Conservation (phyloP, 2,329 filamentous ascomycete species). For the Pestalotiopsis sp. region DNA sequence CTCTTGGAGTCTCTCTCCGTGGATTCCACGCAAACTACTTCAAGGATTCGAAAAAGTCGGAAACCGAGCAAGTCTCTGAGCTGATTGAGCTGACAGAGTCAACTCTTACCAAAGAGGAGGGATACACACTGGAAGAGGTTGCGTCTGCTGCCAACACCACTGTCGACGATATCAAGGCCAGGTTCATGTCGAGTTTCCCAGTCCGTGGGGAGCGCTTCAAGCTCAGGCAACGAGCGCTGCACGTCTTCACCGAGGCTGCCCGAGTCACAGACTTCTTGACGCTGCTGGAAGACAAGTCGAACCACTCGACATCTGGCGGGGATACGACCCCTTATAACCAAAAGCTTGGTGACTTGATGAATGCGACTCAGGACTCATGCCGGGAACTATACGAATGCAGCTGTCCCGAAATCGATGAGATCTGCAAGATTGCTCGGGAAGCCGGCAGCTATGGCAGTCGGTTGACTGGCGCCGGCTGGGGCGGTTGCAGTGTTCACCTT, state of each 20-base stretch:
- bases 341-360: slow-evolving; percentile 79
- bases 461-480: slow-evolving; percentile 93
- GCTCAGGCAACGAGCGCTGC: slow-evolving; percentile 81
- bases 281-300: slow-evolving; percentile 61
- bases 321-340: slow-evolving; percentile 62
- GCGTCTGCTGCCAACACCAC: slow-evolving; percentile 68
- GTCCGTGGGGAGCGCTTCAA: slow-evolving; percentile 86
- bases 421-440: slow-evolving; percentile 75
- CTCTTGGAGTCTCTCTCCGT: slow-evolving; percentile 78
- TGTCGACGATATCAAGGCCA: slow-evolving; percentile 69
- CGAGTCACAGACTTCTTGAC: slow-evolving; percentile 83
- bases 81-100: slow-evolving; percentile 69
- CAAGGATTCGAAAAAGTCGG: slow-evolving; percentile 47
- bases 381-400: slow-evolving; percentile 88
- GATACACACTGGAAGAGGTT: slow-evolving; percentile 87
- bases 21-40: slow-evolving; percentile 88
- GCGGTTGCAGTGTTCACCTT: slow-evolving; percentile 92
- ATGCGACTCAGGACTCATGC: slow-evolving; percentile 86
- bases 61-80: slow-evolving; percentile 69
- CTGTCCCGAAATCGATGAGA: slow-evolving; percentile 85
- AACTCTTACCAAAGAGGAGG: slow-evolving; percentile 74
- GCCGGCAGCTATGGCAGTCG: slow-evolving; percentile 84
- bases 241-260: slow-evolving; percentile 87
- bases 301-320: slow-evolving; percentile 42
- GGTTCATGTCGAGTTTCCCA: slow-evolving; percentile 85